phyloP scores from a whole-genome alignment of 2,329 filamentous ascomycete genomes.

The Ascocoryne sarcoides region DNA sequence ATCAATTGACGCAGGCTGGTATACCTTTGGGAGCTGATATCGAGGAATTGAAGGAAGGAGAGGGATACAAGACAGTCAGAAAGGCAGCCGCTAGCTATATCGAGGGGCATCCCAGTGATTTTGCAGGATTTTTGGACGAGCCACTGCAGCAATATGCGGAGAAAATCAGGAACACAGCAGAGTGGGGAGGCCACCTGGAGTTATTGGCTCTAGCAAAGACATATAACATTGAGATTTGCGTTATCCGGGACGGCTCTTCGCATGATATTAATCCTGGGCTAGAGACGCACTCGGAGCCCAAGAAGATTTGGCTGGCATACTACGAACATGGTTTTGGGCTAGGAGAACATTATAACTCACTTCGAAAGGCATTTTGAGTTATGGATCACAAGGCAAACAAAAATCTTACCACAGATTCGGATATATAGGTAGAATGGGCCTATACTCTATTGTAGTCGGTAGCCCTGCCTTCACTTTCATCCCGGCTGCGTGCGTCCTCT shows the following conservation, averaged over 20 bases:
- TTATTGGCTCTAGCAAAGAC: constrained; percentile 72
- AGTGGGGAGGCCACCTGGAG: constrained; percentile 95
- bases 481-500: constrained; percentile 40
- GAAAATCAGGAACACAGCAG: constrained; percentile 77
- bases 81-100: constrained; percentile 72
- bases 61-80: constrained; percentile 59
- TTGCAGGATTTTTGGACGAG: constrained; percentile 80
- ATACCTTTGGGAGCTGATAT: constrained; percentile 34
- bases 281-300: constrained; percentile 35
- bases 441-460: constrained; percentile 48
- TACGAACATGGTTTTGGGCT: constrained; percentile 90
- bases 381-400: background rate
- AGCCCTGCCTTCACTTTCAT: constrained; percentile 36
- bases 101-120: constrained; percentile 63
- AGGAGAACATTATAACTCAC: constrained; percentile 94
- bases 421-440: constrained; percentile 29
- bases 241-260: constrained; percentile 75
- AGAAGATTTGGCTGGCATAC: constrained; percentile 79
- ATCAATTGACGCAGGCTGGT: constrained; percentile 56
- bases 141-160: constrained; percentile 61
- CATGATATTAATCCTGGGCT: constrained; percentile 59
- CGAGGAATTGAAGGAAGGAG: constrained; percentile 26
- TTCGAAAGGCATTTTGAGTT: constrained; percentile 39
- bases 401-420: no score
- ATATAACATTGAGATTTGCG: constrained; percentile 72